Evolutionary conservation across 2,329 filamentous ascomycete species (phyloP), one percentile per base, ranked within the genome.

Genomic region (Boeremia exigua): DNA sequence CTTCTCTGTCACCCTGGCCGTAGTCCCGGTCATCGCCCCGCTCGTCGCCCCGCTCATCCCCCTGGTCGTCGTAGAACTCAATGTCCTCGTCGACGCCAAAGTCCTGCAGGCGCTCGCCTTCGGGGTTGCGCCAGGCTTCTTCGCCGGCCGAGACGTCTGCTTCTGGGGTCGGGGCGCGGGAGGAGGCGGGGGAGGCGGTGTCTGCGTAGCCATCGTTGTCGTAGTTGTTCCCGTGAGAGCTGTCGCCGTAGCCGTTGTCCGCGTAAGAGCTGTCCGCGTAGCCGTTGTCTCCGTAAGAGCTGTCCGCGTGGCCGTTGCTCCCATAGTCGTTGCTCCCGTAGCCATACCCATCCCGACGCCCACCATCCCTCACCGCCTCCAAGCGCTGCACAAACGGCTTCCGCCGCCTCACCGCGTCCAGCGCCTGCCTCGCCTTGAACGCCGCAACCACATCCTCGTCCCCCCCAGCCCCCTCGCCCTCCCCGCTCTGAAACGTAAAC

Each of bases 81-180:
- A 82, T 84, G 12, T 90, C 88, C 66, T 92, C 89, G 63, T 94
- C 91, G 0, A 95, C 90, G 1, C 91, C 91, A 68, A 88, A 95
- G 66, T 95, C 91, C 37, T 84, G 81, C 45, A 95, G 75, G 30
- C 86, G 80, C 68, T 94, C 89, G 1, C 90, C 91, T 48, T 94
- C 90, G 0, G 85, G 81, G 62, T 93, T 94, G 0, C 82, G 85
- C 90, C 90, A 95, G 5, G 79, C 83, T 37, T 82, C 81, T 66
- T 84, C 80, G 5, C 82, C 84, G 19, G 19, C 19, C 3, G 19
- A 23, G 19, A 5, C 19, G 2, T 23, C 19, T 23, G 19, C 19
- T 23, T 23, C 19, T 5, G 19, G 19, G n/a, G n/a, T n/a, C n/a
- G n/a, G n/a, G n/a, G n/a, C n/a, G n/a, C n/a, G n/a, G n/a, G n/a